A percentile compares a stretch with the other conserved stretches of the same genome.
Conservation (phyloP, 345 rosid genomes). For the Eucalyptus curtisii region DNA sequence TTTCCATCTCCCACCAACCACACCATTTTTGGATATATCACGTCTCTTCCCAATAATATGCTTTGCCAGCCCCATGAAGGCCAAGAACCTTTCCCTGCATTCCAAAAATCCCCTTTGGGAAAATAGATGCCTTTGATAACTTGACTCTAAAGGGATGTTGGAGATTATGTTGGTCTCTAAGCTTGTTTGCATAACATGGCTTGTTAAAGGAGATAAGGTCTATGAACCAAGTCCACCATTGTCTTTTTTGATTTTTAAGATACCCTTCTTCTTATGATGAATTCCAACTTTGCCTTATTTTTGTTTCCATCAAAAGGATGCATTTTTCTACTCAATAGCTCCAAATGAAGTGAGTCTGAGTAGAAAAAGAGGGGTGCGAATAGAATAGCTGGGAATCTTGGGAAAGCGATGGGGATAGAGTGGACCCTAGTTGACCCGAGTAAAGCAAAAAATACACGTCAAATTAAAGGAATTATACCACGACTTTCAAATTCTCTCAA, state of each 20-base stretch:
- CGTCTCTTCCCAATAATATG: too few species aligned
- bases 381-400: neutral
- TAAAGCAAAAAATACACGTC: neutral
- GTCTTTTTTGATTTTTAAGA: too few species aligned
- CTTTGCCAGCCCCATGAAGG: too few species aligned
- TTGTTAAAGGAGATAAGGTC: neutral
- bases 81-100: too few species aligned
- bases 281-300: too few species aligned
- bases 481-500: neutral
- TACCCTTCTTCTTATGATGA: too few species aligned
- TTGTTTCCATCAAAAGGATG: fast-evolving
- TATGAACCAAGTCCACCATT: neutral
- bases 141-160: neutral
- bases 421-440: neutral
- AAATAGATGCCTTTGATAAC: neutral
- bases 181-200: neutral
- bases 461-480: neutral
- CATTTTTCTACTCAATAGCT: too few species aligned
- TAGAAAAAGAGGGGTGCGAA: neutral
- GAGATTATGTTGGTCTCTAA: neutral
- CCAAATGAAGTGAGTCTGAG: neutral
- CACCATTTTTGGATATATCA: too few species aligned
- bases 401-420: neutral
- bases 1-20: too few species aligned
- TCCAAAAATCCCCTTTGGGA: too few species aligned